phyloP scores from a whole-genome alignment of 208 protist species.

The Wallacemonas sp. region DNA sequence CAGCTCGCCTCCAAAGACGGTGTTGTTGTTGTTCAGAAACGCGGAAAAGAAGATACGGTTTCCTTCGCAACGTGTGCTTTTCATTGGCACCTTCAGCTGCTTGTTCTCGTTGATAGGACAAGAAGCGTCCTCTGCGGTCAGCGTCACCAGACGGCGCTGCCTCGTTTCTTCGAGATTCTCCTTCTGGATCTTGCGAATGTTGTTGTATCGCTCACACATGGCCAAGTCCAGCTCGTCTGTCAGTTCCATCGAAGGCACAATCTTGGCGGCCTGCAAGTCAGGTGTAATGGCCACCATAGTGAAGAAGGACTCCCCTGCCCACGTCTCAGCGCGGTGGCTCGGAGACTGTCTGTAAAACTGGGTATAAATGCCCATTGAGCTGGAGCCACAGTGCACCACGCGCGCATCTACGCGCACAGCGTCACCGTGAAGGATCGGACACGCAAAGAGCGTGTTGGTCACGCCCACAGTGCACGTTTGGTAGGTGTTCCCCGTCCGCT shows the following conservation, averaged over 20 bases:
- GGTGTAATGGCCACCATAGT: conserved; percentile 87
- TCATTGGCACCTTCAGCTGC: conserved; percentile 50
- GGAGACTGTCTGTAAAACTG: conserved; percentile 69
- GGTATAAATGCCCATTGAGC: conserved; percentile 83
- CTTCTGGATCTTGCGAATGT: conserved; percentile 42
- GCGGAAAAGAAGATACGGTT: conserved; percentile 88
- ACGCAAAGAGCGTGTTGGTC: conserved; percentile 76
- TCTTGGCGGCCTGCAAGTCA: conserved; percentile 71
- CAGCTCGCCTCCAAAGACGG: conserved; percentile 91
- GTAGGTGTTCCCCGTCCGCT: conserved; percentile 20
- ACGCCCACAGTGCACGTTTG: conserved; percentile 82
- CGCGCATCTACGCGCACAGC: conserved; percentile 73
- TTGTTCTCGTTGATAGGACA: conserved; percentile 65
- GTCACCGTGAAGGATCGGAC: conserved; percentile 85
- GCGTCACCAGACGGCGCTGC: conserved; percentile 10
- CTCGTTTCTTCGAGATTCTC: conserved; percentile 20
- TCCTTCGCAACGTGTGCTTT: conserved; percentile 42
- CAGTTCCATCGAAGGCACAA: conserved; percentile 77
- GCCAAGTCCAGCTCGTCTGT: conserved; percentile 63
- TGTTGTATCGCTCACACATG: conserved; percentile 55
- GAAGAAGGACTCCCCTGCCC: conserved; percentile 82
- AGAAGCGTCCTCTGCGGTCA: conserved; percentile 50
- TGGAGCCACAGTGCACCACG: conserved; percentile 75
- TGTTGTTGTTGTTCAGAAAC: conserved; percentile 92
- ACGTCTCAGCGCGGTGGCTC: conserved; percentile 52